phyloP scores from a whole-genome alignment of 2,329 filamentous ascomycete genomes.

The Setomelanomma holmii region DNA sequence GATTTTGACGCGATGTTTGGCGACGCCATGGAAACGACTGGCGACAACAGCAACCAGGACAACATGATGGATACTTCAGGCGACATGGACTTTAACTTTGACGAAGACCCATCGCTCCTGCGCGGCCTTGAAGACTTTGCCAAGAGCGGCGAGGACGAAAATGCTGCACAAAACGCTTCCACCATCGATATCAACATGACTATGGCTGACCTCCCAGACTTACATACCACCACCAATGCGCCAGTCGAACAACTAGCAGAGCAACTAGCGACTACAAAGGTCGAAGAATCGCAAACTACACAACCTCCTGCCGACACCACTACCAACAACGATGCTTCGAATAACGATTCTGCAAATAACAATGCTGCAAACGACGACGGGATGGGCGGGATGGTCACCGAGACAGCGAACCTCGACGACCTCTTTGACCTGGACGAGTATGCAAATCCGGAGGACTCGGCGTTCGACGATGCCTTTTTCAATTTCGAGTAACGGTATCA shows the following conservation, averaged over 20 bases:
- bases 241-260: slow-evolving; percentile 12
- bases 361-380: slow-evolving; percentile 23
- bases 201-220: slow-evolving; percentile 41
- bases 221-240: slow-evolving; percentile 16
- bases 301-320: slow-evolving; percentile 3
- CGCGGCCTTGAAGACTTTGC: slow-evolving; percentile 48
- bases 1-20: slow-evolving; percentile 49
- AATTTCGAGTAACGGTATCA: slow-evolving; percentile 31
- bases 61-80: slow-evolving; percentile 35
- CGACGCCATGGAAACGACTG: slow-evolving; percentile 35
- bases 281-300: slow-evolving; percentile 1
- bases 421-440: slow-evolving; percentile 46
- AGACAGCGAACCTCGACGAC: slow-evolving; percentile 44
- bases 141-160: slow-evolving; percentile 30
- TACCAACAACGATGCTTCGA: slow-evolving; percentile 11
- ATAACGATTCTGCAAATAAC: slow-evolving; percentile 8
- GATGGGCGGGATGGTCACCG: slow-evolving; percentile 38
- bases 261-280: slow-evolving; percentile 6
- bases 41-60: slow-evolving; percentile 23
- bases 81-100: slow-evolving; percentile 43
- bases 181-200: slow-evolving; percentile 39
- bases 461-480: slow-evolving; percentile 51
- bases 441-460: slow-evolving; percentile 40
- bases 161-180: slow-evolving; percentile 14
- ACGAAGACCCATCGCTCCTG: slow-evolving; percentile 40